Evolutionary conservation across 208 protist species (phyloP).

Genomic region (Crithidia thermophila): DNA sequence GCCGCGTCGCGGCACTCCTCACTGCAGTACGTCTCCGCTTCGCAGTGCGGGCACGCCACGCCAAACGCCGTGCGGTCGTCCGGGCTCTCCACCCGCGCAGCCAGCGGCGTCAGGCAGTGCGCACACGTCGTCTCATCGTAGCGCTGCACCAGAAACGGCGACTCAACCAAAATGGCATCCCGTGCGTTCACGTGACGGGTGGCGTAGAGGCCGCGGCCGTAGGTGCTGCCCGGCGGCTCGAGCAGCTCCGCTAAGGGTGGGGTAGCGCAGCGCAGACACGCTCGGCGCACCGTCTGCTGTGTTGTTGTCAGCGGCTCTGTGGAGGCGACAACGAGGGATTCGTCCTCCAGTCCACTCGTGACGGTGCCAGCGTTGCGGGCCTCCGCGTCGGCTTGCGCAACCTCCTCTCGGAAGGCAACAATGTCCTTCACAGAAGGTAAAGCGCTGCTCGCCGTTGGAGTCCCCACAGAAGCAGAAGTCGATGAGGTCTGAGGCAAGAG

Average conservation of each 20-base stretch:
- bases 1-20: conserved; percentile 66
- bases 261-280: conserved; percentile 27
- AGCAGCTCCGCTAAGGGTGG: conserved; percentile 56
- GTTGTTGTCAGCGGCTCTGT: conserved; percentile 15
- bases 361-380: not conserved
- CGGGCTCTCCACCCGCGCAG: not conserved
- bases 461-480: not conserved
- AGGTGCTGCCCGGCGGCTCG: conserved; percentile 49
- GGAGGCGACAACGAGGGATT: conserved; percentile 21
- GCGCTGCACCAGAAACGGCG: conserved; percentile 63
- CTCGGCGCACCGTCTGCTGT: conserved; percentile 13
- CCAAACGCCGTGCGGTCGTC: conserved; percentile 10
- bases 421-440: conserved; percentile 22
- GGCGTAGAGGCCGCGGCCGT: conserved; percentile 80
- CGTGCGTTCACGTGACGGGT: conserved; percentile 42
- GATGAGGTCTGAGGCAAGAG: not conserved
- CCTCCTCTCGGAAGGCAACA: conserved; percentile 12
- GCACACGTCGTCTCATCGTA: conserved; percentile 57
- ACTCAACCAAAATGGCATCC: conserved; percentile 55
- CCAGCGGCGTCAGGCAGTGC: conserved; percentile 66
- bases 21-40: conserved; percentile 77
- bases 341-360: conserved; percentile 10
- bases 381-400: not conserved
- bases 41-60: conserved; percentile 56
- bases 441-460: not conserved